Conservation (phyloP, 257 asterid genomes). For the Eustoma russellianum region DNA sequence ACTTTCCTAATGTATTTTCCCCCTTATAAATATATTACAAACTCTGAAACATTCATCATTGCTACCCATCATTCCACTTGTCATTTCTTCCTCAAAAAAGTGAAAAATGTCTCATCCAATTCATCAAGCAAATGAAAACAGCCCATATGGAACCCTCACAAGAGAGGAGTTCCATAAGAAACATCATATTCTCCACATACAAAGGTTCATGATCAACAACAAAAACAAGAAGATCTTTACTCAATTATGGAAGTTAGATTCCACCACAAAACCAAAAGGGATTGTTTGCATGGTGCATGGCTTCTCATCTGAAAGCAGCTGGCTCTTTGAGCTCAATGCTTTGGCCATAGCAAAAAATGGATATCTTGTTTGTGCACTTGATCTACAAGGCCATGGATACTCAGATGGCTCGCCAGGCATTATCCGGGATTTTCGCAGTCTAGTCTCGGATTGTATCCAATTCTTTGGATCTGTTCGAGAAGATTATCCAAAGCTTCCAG, state of each 20-base stretch:
- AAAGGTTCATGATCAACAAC: slow-evolving; percentile 48
- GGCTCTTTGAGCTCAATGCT: slow-evolving; percentile 72
- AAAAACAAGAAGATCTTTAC: slow-evolving; percentile 46
- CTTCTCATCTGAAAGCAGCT: slow-evolving; percentile 66
- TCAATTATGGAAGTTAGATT: slow-evolving; percentile 60
- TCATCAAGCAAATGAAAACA: slow-evolving; percentile 53
- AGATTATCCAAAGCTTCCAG: slow-evolving; percentile 33
- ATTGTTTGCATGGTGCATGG: slow-evolving; percentile 77
- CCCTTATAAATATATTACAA: neutral
- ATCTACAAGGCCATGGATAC: slow-evolving; percentile 72
- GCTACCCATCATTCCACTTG: neutral
- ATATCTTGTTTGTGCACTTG: slow-evolving; percentile 52
- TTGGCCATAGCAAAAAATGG: slow-evolving; percentile 72
- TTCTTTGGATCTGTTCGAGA: slow-evolving; percentile 34
- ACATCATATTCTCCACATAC: slow-evolving; percentile 47
- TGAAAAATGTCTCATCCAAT: slow-evolving; percentile 56
- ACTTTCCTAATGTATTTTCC: neutral
- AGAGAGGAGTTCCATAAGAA: slow-evolving; percentile 52
- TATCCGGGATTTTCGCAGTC: slow-evolving; percentile 35
- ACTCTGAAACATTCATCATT: neutral
- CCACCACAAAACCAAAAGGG: slow-evolving; percentile 23
- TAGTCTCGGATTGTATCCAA: slow-evolving; percentile 46
- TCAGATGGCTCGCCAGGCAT: slow-evolving; percentile 60
- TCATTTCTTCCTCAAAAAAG: neutral
- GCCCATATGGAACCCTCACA: slow-evolving; percentile 69